Base-by-base conservation (phyloP, 1,139 yeast species). In the Pichia sp. region DNA sequence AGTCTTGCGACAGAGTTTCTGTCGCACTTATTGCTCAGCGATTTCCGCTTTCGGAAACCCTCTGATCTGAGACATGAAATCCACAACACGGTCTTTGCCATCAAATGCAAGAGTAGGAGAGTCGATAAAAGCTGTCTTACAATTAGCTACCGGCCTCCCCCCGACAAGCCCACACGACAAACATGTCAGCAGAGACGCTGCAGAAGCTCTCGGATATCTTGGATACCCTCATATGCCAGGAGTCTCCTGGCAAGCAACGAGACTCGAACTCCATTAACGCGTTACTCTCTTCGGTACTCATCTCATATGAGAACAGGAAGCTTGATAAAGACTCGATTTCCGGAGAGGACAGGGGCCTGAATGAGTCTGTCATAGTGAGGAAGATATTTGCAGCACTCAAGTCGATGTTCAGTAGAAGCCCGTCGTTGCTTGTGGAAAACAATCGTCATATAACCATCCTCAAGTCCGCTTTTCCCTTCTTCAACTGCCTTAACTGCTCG, bases 191-290 rank as follows among this genome's bases (percentile, higher is more conserved):
- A 9, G 52, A 55, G 7, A 53, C 55, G 4, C 48, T 55, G 9
- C 54, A 51, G 24, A 65, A 63, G 40, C 58, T 66, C 5, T 64
- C 67, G 1, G 45, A 48, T 2, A 67, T 67, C 7, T 53, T 67
- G 47, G 69, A 67, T 45, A 63, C 67, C 6, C 44, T 67, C 20
- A 58, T 67, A 1, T 49, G 55, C 10, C 67, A 65, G 52, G 57
- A 61, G 31, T 60, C 66, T 1, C 63, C 59, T 17, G 67, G 64
- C 4, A 58, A 56, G 38, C 48, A 53, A 12, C 64, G 61, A 40
- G 70, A 66, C 51, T 56, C 65, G 27, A 60, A 60, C 34, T 65
- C 71, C n/a, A 53, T 67, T 9, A 62, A 63, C 48, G 65, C 69
- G 8, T 55, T 68, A 16, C 46, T 67, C 5, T 56, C 56, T 16